phyloP scores from a whole-genome alignment of 345 rosid genomes.

The Turnera subulata region DNA sequence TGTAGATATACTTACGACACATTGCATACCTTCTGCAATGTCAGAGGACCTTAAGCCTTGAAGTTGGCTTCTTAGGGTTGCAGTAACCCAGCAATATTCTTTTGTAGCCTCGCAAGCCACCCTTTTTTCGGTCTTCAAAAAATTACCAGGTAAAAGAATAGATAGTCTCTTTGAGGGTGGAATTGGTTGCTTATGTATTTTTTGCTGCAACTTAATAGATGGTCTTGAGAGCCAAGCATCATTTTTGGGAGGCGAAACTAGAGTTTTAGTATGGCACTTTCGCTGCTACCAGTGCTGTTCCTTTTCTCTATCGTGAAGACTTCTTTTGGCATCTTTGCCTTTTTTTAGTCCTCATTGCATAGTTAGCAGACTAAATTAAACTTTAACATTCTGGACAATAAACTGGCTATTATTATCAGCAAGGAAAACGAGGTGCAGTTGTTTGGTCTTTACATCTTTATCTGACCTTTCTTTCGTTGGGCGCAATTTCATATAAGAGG shows the following conservation, averaged over 20 bases:
- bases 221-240: not conserved
- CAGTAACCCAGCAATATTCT: not conserved
- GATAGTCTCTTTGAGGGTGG: not conserved
- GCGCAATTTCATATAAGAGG: no score
- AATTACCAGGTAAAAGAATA: no score
- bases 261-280: no score
- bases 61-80: not conserved
- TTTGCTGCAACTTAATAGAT: constrained; percentile 2
- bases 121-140: no score
- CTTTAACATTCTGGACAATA: no score
- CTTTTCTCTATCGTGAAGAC: no score
- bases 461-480: no score
- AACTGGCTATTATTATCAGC: no score
- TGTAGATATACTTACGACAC: constrained; percentile 73
- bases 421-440: no score
- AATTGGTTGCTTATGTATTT: not conserved
- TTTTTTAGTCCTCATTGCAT: not conserved
- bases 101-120: not conserved
- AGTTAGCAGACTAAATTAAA: no score
- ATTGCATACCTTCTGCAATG: constrained; percentile 88
- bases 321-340: not conserved
- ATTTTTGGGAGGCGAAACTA: not conserved
- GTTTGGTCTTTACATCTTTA: no score
- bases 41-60: constrained; percentile 71
- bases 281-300: no score